These are phyloP conservation scores for Rhynchospora breviuscula DNA, from an alignment of 176 grass and related monocot species.

Conservation along the genomic window DNA sequence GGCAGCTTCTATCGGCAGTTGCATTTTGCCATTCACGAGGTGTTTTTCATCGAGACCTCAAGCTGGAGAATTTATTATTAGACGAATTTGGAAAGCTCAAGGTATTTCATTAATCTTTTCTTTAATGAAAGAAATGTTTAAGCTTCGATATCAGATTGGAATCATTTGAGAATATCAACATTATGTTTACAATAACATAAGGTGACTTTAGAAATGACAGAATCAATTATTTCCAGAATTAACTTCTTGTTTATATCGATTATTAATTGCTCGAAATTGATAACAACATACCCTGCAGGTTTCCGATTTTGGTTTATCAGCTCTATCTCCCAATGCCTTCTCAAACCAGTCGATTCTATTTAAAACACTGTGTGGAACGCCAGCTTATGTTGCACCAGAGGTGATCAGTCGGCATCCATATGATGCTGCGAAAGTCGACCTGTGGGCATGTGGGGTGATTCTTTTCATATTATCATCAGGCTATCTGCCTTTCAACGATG, in stretches of 20 bases:
- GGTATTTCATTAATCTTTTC: conserved; percentile 6
- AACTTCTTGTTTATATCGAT: background rate
- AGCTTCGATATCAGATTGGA: too few relatives aligned
- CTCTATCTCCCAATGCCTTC: background rate
- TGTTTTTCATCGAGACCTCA: conserved; percentile 35
- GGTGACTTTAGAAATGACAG: background rate
- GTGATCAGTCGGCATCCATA: conserved; percentile 28
- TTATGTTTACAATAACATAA: background rate
- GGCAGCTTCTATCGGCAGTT: conserved; percentile 36
- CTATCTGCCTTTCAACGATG: conserved; percentile 38
- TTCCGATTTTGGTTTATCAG: conserved; percentile 25
- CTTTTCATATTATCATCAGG: conserved; percentile 39
- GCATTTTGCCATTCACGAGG: conserved; percentile 29
- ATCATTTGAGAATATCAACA: too few relatives aligned
- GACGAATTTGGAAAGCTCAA: conserved; percentile 31
- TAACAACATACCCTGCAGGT: conserved; percentile 2
- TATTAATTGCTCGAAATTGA: background rate
- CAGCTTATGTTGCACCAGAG: conserved; percentile 43
- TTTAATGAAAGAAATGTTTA: background rate
- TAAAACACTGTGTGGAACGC: conserved; percentile 34
- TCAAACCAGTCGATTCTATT: conserved; percentile 3
- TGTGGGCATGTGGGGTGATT: conserved; percentile 46
- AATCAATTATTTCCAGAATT: background rate
- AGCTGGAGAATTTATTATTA: conserved; percentile 29
- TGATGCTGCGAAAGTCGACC: conserved; percentile 30